Conservation (phyloP, 345 rosid genomes). For the Conringia planisiliqua region DNA sequence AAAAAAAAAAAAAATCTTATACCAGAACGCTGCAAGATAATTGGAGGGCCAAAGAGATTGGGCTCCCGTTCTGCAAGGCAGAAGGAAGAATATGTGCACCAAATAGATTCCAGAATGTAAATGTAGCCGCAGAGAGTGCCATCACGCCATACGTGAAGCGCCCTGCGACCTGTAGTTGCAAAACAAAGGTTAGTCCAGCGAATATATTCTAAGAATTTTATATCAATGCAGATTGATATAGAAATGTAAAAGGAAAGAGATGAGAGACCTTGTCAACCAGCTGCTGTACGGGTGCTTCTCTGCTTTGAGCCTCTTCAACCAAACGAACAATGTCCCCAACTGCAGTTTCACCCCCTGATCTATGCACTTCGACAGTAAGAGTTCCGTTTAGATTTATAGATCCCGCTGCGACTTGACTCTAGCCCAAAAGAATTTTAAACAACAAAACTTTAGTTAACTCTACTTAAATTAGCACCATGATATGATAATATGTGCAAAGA, state of each 20-base stretch:
- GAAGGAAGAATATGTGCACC: slow-evolving; percentile 63
- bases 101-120: slow-evolving; percentile 85
- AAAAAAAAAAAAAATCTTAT: not conserved
- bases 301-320: slow-evolving; percentile 97
- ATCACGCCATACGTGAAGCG: slow-evolving; percentile 96
- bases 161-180: slow-evolving; percentile 70
- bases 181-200: not conserved
- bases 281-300: slow-evolving; percentile 92
- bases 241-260: slow-evolving; percentile 16
- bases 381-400: slow-evolving; percentile 94
- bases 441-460: slow-evolving; percentile 7
- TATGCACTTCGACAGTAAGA: slow-evolving; percentile 80
- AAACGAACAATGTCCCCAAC: slow-evolving; percentile 85
- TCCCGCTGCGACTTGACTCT: slow-evolving; percentile 96
- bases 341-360: slow-evolving; percentile 98
- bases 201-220: not conserved
- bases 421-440: slow-evolving; percentile 31
- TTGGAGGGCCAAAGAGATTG: slow-evolving; percentile 85
- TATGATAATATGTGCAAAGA: not conserved
- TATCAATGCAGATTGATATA: not conserved
- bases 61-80: slow-evolving; percentile 60
- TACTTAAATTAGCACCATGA: not conserved
- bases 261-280: slow-evolving; percentile 85
- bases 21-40: slow-evolving; percentile 98
- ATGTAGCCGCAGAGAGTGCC: slow-evolving; percentile 91